phyloP scores from a whole-genome alignment of 306 rosid species.

The Fragaria nilgerrensis region DNA sequence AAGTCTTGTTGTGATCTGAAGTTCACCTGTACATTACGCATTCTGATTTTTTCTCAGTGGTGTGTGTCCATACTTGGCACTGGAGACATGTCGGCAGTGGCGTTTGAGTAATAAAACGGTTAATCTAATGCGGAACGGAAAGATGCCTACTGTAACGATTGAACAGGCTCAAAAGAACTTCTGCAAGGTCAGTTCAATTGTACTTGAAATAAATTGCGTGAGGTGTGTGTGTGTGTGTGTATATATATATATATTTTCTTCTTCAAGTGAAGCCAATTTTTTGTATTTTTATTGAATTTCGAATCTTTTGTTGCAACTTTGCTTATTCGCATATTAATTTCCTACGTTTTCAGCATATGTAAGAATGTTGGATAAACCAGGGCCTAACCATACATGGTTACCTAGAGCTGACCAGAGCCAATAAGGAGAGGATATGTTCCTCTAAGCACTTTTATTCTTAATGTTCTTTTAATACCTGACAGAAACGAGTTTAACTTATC shows the following conservation, averaged over 20 bases:
- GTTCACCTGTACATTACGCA: conserved; percentile 16
- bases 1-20: background rate
- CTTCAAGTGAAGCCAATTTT: conserved; percentile 1
- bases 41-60: conserved; percentile 57
- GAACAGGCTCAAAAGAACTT: conserved; percentile 99
- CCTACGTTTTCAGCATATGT: background rate
- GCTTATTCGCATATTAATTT: background rate
- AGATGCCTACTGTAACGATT: conserved; percentile 95
- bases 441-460: too few species aligned
- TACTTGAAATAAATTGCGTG: conserved; percentile 1
- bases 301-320: background rate
- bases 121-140: conserved; percentile 94
- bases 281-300: background rate
- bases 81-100: conserved; percentile 99
- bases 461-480: too few species aligned
- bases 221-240: background rate
- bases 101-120: conserved; percentile 94
- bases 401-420: too few species aligned
- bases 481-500: too few species aligned
- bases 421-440: too few species aligned
- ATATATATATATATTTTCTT: background rate
- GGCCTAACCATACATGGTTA: too few species aligned
- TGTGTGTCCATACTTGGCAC: conserved; percentile 92
- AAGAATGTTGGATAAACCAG: background rate
- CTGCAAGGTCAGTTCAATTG: conserved; percentile 60